Conservation (phyloP, 2,329 filamentous ascomycete genomes). For the Colletotrichum tropicicola region DNA sequence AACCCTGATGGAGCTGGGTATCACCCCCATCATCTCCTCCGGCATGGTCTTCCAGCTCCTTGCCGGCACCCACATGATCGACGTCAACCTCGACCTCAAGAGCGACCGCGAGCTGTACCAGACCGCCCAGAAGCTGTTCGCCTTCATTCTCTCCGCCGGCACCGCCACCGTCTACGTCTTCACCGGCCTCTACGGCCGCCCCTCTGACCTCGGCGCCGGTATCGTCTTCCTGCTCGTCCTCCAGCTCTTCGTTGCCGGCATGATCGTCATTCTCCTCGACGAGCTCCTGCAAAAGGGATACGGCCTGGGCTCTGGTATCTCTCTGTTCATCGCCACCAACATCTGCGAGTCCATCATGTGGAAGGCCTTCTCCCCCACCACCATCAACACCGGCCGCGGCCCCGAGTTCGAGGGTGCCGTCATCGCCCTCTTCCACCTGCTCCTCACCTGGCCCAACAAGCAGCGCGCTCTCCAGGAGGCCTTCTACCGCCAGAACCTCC, state of each 20-base stretch:
- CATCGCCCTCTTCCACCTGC: slow-evolving; percentile 96
- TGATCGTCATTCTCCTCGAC: slow-evolving; percentile 99
- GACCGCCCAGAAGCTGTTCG: slow-evolving; percentile 98
- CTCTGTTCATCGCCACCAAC: slow-evolving; percentile 99
- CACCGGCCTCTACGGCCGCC: slow-evolving; percentile 96
- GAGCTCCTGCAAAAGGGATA: slow-evolving; percentile 99
- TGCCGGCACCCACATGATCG: slow-evolving; percentile 98
- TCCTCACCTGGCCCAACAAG: slow-evolving; percentile 99
- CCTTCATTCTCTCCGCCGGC: slow-evolving; percentile 96
- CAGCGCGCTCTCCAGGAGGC: slow-evolving; percentile 97
- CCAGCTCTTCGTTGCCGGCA: slow-evolving; percentile 94
- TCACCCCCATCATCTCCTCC: slow-evolving; percentile 98
- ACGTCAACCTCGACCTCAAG: slow-evolving; percentile 99
- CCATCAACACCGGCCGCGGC: slow-evolving; percentile 98
- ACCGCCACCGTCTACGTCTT: slow-evolving; percentile 98
- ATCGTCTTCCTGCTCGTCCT: slow-evolving; percentile 98
- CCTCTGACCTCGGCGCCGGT: slow-evolving; percentile 94
- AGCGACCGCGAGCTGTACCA: slow-evolving; percentile 99
- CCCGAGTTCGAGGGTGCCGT: slow-evolving; percentile 99
- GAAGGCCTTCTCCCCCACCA: slow-evolving; percentile 99
- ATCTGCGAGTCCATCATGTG: slow-evolving; percentile 99
- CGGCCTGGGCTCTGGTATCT: slow-evolving; percentile 97
- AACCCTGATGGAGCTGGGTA: slow-evolving; percentile 95
- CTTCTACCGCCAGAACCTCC: slow-evolving; percentile 99
- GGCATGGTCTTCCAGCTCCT: slow-evolving; percentile 99